A percentile compares a stretch with the other conserved stretches of the same genome.
Evolutionary conservation across 2,329 filamentous ascomycete species (phyloP).

Genomic region (Paracorniculantispora psalliotae): DNA sequence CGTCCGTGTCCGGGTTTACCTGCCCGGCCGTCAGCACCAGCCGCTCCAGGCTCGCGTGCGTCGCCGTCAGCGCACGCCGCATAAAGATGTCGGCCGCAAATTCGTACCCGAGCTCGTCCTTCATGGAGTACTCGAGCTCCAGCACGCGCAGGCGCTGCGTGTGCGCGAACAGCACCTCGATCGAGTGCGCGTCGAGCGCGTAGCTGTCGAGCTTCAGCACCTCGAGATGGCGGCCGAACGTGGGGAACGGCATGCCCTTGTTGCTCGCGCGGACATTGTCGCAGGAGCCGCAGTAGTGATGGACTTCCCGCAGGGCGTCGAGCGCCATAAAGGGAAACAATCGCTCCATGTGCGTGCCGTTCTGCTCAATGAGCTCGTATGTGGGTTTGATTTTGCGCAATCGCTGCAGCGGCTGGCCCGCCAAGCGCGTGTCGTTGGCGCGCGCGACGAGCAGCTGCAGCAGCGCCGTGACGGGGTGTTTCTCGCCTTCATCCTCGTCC

Average conservation of each 20-base stretch:
- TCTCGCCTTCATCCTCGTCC: background rate
- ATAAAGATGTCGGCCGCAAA: background rate
- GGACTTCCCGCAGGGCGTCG: background rate
- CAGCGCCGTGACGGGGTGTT: background rate
- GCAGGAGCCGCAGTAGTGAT: background rate
- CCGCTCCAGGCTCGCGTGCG: background rate
- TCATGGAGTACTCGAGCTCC: background rate
- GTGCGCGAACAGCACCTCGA: background rate
- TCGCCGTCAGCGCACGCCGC: background rate
- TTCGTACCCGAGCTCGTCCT: background rate
- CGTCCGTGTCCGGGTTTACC: background rate
- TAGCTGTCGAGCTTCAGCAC: background rate
- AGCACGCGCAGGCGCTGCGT: background rate
- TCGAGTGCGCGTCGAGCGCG: background rate
- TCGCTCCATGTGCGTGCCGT: background rate
- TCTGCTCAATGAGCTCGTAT: background rate
- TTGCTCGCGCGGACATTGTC: background rate
- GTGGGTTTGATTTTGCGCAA: background rate
- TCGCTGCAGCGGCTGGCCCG: background rate
- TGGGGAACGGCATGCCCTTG: background rate
- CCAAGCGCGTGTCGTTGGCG: background rate
- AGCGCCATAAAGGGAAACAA: constrained; percentile 9
- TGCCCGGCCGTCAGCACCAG: background rate
- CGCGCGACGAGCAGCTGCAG: background rate
- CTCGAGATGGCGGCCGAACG: background rate